phyloP scores from a whole-genome alignment of 2,329 filamentous ascomycete species.

The Penicillium fuscoglaucum region DNA sequence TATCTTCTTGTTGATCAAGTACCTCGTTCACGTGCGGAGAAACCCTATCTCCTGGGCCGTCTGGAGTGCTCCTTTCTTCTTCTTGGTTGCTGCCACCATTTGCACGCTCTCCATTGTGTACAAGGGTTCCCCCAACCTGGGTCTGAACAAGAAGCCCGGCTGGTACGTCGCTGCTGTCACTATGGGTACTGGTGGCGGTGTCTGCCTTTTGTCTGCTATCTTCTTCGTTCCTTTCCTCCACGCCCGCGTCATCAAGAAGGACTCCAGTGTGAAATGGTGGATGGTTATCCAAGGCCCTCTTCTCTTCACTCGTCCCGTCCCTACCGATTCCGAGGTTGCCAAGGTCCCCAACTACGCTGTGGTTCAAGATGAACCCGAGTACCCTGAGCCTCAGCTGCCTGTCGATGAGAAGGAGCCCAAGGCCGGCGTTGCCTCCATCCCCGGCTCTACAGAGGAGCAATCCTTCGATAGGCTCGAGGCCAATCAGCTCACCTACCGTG shows the following conservation, averaged over 20 bases:
- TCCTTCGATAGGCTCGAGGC: conserved; percentile 50
- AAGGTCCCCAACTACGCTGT: conserved; percentile 75
- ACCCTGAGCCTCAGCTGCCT: conserved; percentile 37
- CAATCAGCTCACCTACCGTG: conserved; percentile 59
- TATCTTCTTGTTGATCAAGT: conserved; percentile 74
- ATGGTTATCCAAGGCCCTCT: conserved; percentile 63
- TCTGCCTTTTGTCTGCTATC: conserved; percentile 60
- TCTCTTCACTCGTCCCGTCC: conserved; percentile 60
- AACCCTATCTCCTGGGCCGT: conserved; percentile 73
- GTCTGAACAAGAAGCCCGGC: conserved; percentile 59
- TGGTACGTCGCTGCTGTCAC: conserved; percentile 69
- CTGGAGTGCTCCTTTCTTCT: conserved; percentile 72
- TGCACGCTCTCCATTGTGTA: conserved; percentile 77
- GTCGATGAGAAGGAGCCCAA: conserved; percentile 26
- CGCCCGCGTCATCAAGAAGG: conserved; percentile 67
- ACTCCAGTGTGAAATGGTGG: conserved; percentile 64
- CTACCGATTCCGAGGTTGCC: conserved; percentile 55
- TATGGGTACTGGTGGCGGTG: conserved; percentile 62
- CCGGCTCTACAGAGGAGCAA: conserved; percentile 37
- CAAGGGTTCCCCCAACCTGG: conserved; percentile 72
- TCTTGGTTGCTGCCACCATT: conserved; percentile 71
- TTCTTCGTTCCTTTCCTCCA: conserved; percentile 75
- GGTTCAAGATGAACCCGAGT: conserved; percentile 63
- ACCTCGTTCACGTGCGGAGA: conserved; percentile 68
- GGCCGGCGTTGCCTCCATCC: conserved; percentile 17